Evolutionary conservation across 2,329 filamentous ascomycete species (phyloP).

Genomic region (Aspergillus sp.): DNA sequence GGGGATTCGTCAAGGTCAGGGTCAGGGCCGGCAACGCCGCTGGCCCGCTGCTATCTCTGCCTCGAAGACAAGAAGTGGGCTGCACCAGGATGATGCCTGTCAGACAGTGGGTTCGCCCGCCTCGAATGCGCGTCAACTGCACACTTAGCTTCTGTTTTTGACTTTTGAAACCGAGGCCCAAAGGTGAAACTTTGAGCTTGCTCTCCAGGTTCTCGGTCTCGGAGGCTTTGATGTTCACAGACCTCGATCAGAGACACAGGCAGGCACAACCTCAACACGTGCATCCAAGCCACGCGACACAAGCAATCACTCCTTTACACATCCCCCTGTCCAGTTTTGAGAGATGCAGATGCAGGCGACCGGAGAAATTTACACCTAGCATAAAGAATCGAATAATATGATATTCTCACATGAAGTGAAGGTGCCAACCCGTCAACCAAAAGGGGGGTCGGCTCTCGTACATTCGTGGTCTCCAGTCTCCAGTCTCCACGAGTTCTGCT

Average conservation of each 20-base stretch:
- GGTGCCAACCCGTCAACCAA: neutral
- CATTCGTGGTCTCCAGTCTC: neutral
- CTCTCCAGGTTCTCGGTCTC: neutral
- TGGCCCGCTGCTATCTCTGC: neutral
- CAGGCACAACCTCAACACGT: neutral
- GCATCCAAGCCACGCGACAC: constrained; percentile 2
- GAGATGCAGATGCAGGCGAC: neutral
- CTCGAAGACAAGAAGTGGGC: neutral
- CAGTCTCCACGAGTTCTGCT: neutral
- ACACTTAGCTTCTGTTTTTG: too few relatives aligned
- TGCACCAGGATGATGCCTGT: neutral
- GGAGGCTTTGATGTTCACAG: neutral
- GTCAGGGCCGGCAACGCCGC: neutral
- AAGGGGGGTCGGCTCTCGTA: neutral
- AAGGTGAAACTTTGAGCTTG: neutral
- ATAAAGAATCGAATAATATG: too few relatives aligned
- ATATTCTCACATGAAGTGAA: neutral
- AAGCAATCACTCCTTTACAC: neutral
- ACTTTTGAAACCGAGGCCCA: neutral
- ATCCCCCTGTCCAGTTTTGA: too few relatives aligned
- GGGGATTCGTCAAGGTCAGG: neutral
- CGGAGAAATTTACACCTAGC: neutral
- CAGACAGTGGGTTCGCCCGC: neutral
- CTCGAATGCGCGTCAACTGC: neutral
- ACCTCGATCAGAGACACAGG: neutral